These are phyloP conservation scores for Yamadazyma insecticola DNA, from an alignment of 805 yeast species.

Conservation along the genomic window DNA sequence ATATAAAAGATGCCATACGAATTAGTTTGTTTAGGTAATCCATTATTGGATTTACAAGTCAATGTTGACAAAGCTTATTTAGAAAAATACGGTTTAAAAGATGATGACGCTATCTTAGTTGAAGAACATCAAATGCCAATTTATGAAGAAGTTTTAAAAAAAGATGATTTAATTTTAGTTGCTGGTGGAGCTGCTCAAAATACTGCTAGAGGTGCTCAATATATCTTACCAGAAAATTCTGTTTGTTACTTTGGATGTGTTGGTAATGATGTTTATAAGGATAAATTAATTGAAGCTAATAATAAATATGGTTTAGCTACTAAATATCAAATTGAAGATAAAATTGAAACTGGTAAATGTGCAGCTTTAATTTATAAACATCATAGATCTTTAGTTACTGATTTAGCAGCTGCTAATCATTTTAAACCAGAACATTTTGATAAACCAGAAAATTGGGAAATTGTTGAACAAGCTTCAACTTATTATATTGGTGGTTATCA, in stretches of 20 bases:
- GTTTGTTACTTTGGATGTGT: constrained; percentile 96
- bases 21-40: constrained; percentile 87
- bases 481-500: constrained; percentile 99
- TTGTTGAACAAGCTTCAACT: constrained; percentile 73
- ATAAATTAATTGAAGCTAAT: constrained; percentile 78
- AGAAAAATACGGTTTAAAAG: constrained; percentile 77
- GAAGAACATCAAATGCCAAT: constrained; percentile 84
- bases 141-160: constrained; percentile 68
- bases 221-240: constrained; percentile 71
- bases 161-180: constrained; percentile 59
- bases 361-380: constrained; percentile 89
- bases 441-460: constrained; percentile 83
- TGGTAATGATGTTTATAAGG: constrained; percentile 87
- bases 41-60: constrained; percentile 83
- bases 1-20: constrained; percentile 53
- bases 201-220: constrained; percentile 98
- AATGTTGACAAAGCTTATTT: constrained; percentile 65
- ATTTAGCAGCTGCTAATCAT: constrained; percentile 96
- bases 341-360: constrained; percentile 90
- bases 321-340: constrained; percentile 74
- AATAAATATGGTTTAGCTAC: constrained; percentile 83
- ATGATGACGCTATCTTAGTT: constrained; percentile 87
- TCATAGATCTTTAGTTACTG: constrained; percentile 92
- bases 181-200: constrained; percentile 99
- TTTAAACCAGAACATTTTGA: constrained; percentile 86